These are phyloP conservation scores for Sporothrix schenckii DNA, from an alignment of 2,329 filamentous ascomycete species.

Conservation along the genomic window DNA sequence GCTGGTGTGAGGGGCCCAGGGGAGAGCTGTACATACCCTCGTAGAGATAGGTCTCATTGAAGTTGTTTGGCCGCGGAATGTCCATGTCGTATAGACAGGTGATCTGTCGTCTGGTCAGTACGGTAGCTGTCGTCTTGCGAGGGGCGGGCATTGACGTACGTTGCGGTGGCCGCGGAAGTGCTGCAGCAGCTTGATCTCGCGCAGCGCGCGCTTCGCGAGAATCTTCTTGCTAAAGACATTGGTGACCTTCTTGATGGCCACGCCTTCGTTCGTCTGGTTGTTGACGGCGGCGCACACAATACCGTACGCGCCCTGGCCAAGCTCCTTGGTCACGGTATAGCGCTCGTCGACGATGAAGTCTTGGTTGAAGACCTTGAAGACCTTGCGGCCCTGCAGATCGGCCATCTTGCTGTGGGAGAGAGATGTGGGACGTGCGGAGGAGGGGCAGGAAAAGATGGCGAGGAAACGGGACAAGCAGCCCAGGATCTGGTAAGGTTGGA, in stretches of 20 bases:
- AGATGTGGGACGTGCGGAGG: background rate
- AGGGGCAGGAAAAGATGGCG: background rate
- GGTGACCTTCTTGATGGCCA: conserved; percentile 99
- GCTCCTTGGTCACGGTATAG: conserved; percentile 97
- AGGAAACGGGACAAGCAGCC: background rate
- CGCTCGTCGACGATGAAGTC: conserved; percentile 98
- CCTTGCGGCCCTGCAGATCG: conserved; percentile 65
- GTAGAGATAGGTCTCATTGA: conserved; percentile 98
- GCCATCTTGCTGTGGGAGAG: conserved; percentile 39
- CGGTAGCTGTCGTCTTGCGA: background rate
- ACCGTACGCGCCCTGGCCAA: conserved; percentile 96
- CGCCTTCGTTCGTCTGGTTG: conserved; percentile 84
- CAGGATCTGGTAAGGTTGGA: background rate
- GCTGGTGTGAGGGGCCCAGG: background rate
- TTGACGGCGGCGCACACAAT: conserved; percentile 98
- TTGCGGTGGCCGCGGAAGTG: conserved; percentile 93
- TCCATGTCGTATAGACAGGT: conserved; percentile 99
- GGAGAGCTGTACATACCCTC: conserved; percentile 62
- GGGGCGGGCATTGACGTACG: conserved; percentile 54
- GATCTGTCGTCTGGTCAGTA: conserved; percentile 62
- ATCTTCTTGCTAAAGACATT: conserved; percentile 99
- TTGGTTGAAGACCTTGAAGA: conserved; percentile 99
- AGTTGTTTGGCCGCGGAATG: conserved; percentile 93
- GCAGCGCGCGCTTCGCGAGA: conserved; percentile 92
- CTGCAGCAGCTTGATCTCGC: conserved; percentile 98